Percentiles rank a stretch among this genome's conserved stretches.
phyloP scores from a whole-genome alignment of 1,284 basidiomycete genomes.

The Trametes polyzona region DNA sequence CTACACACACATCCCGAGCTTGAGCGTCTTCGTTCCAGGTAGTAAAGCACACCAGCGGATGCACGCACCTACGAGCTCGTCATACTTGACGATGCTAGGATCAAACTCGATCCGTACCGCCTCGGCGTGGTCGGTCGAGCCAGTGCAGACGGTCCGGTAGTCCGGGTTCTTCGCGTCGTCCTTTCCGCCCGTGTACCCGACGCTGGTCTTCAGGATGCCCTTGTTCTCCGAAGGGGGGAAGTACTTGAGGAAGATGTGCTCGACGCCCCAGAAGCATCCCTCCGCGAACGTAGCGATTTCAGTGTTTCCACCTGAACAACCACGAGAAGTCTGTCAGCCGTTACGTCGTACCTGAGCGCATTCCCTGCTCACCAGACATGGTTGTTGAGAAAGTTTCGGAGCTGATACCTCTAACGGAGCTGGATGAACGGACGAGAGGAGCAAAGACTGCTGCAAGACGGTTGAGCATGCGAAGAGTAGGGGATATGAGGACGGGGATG shows the following conservation, averaged over 20 bases:
- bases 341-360: background rate
- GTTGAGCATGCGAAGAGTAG: constrained; percentile 19
- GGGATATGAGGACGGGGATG: background rate
- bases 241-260: constrained; percentile 86
- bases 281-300: constrained; percentile 80
- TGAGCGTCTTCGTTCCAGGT: background rate
- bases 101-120: constrained; percentile 88
- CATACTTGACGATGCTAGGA: constrained; percentile 77
- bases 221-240: constrained; percentile 70
- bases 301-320: constrained; percentile 27
- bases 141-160: constrained; percentile 83
- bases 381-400: constrained; percentile 12
- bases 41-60: background rate
- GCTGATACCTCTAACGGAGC: constrained; percentile 20
- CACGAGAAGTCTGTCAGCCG: too few species aligned
- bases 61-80: constrained; percentile 76
- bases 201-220: constrained; percentile 70
- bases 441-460: constrained; percentile 22
- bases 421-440: constrained; percentile 11
- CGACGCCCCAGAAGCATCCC: constrained; percentile 80
- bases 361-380: constrained; percentile 23
- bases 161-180: constrained; percentile 56
- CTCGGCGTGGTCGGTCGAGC: constrained; percentile 89
- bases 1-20: constrained; percentile 41
- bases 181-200: constrained; percentile 85